phyloP scores from a whole-genome alignment of 805 yeast species.

The Hanseniaspora nectarophila region DNA sequence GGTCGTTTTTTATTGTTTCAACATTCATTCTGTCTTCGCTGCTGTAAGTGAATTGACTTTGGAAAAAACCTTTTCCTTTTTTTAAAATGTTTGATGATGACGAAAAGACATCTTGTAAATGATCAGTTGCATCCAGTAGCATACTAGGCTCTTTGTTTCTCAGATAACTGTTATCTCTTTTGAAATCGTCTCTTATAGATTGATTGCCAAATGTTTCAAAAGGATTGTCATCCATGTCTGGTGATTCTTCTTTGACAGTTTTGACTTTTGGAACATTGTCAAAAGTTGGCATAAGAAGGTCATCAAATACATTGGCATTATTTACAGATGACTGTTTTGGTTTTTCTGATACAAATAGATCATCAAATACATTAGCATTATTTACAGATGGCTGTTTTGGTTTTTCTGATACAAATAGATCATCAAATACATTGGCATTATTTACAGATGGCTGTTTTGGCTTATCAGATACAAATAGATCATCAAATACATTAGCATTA shows the following conservation, averaged over 20 bases:
- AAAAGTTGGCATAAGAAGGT: too few species aligned
- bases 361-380: too few species aligned
- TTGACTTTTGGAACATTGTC: too few species aligned
- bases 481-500: neutral
- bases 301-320: too few species aligned
- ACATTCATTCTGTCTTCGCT: neutral
- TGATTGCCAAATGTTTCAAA: neutral
- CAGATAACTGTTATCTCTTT: too few species aligned
- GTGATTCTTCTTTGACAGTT: neutral
- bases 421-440: too few species aligned
- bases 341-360: too few species aligned
- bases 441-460: too few species aligned
- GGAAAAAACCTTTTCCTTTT: slow-evolving; percentile 2
- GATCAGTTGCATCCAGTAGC: neutral
- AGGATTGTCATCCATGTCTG: neutral
- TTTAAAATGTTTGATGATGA: neutral
- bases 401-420: too few species aligned
- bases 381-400: too few species aligned
- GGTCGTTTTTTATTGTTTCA: neutral
- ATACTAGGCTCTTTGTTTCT: neutral
- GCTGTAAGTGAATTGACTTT: neutral
- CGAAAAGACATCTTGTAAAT: neutral
- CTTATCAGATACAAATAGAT: neutral
- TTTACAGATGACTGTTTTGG: too few species aligned
- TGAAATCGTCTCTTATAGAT: neutral